phyloP scores from a whole-genome alignment of 352 stramenopile species.

The Globisporangium echinulatum region DNA sequence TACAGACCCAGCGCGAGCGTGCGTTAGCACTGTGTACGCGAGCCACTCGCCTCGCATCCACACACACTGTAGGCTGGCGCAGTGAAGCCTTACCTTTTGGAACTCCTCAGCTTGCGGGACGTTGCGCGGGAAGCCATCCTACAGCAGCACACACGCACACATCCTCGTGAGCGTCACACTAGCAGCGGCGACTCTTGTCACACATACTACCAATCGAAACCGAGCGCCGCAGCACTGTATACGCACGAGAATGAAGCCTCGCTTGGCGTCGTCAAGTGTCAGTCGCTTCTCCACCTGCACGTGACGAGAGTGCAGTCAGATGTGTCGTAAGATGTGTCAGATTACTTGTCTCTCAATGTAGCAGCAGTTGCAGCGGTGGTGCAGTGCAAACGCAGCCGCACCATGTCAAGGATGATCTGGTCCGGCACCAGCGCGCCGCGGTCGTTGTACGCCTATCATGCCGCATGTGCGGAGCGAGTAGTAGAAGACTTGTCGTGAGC shows the following conservation, averaged over 20 bases:
- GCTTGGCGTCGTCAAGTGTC: slow-evolving; percentile 54
- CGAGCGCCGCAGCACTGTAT: not conserved
- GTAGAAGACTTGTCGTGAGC: not conserved
- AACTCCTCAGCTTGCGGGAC: slow-evolving; percentile 85
- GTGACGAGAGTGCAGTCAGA: not conserved
- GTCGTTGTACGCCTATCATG: slow-evolving; percentile 65
- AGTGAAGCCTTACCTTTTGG: slow-evolving; percentile 38
- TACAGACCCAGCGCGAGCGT: too few relatives aligned
- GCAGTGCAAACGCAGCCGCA: slow-evolving; percentile 8
- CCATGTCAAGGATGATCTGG: slow-evolving; percentile 87
- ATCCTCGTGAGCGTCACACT: not conserved
- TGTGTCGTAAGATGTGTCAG: not conserved
- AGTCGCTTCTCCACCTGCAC: slow-evolving; percentile 68
- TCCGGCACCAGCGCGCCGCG: slow-evolving; percentile 81
- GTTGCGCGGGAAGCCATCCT: slow-evolving; percentile 87
- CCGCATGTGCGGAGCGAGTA: not conserved
- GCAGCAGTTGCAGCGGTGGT: not conserved
- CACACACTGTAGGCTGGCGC: too few relatives aligned
- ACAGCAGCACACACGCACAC: too few relatives aligned
- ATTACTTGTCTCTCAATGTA: too few relatives aligned
- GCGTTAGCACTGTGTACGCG: too few relatives aligned
- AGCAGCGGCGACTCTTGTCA: too few relatives aligned
- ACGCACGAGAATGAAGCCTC: slow-evolving; percentile 76
- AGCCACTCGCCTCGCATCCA: too few relatives aligned
- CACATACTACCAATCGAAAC: too few relatives aligned